Evolutionary conservation across 1,139 yeast species (phyloP), one percentile per base, ranked within the genome.

Genomic region (Diutina scorzettiae): DNA sequence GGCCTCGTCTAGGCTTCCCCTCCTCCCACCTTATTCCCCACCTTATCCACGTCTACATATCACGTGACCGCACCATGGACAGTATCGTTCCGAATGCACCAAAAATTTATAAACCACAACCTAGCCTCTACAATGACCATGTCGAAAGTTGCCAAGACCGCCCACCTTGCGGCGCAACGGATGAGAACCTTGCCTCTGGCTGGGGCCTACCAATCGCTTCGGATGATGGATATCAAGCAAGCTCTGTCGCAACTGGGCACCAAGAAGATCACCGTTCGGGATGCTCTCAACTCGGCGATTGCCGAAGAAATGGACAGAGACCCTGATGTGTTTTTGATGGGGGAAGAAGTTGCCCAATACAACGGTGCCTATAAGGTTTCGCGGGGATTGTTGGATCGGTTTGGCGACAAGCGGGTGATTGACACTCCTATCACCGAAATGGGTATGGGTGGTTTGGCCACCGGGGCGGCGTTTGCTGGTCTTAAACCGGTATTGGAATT

Each of bases 391-490:
- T 74, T 91, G 58, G 98, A 93, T 66, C 78, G 96, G 63, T 91
- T 91, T 57, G 98, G 99, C 52, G 96, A 91, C 62, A 81, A 87
- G 66, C 82, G 98, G 69, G 81, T 91, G 49, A 78, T 91, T 50
- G 99, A 91, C 66, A 91, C 98, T 49, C 99, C 99, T 51, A 91
- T 91, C 63, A 91, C 99, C 45, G 99, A 91, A 67, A 89, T 91
- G 91, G 99, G 99, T 45, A 91, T 91, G 74, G 81, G 98, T 44
- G 99, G 99, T 58, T 69, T 91, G 53, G 85, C 96, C 53, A 95
- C 87, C 40, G 99, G 99, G 66, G 91, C 97, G 43, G 94, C 98
- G 12, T 78, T 91, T 60, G 91, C 95, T 45, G 98, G 98, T 44
- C 79, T 91, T 60, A 86, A 86, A 69, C 99, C 99, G 55, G 78